These are phyloP conservation scores for Hypholoma sublateritium DNA, from an alignment of 768 basidiomycete species.

Conservation along the genomic window DNA sequence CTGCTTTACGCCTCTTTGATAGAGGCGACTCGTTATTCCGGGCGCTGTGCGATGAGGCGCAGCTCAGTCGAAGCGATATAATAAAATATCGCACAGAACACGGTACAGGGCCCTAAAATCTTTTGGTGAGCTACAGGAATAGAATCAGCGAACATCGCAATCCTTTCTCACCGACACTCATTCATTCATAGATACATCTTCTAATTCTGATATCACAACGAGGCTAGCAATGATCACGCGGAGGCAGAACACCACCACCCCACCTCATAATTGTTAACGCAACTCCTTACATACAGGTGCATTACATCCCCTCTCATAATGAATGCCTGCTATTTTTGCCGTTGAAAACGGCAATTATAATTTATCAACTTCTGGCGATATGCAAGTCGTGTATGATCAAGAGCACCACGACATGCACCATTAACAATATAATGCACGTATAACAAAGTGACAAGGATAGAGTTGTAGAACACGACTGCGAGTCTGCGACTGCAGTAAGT, in stretches of 20 bases:
- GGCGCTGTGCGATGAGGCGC: conserved; percentile 67
- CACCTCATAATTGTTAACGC: neutral
- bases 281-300: neutral
- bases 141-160: neutral
- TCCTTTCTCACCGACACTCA: neutral
- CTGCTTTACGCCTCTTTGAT: conserved; percentile 65
- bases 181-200: neutral
- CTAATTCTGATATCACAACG: neutral
- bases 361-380: too few relatives aligned
- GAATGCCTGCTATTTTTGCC: neutral
- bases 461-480: neutral
- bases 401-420: neutral
- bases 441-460: neutral
- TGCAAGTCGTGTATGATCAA: too few relatives aligned
- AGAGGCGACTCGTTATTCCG: conserved; percentile 65
- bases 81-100: conserved; percentile 45
- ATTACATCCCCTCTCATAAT: neutral
- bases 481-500: neutral
- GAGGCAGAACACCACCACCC: neutral
- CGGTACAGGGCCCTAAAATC: neutral
- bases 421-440: neutral
- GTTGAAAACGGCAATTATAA: too few relatives aligned
- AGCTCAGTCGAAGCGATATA: conserved; percentile 55
- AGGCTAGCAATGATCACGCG: neutral
- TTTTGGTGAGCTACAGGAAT: neutral